phyloP scores from a whole-genome alignment of 1,284 basidiomycete species.

The Testicularia cyperi region DNA sequence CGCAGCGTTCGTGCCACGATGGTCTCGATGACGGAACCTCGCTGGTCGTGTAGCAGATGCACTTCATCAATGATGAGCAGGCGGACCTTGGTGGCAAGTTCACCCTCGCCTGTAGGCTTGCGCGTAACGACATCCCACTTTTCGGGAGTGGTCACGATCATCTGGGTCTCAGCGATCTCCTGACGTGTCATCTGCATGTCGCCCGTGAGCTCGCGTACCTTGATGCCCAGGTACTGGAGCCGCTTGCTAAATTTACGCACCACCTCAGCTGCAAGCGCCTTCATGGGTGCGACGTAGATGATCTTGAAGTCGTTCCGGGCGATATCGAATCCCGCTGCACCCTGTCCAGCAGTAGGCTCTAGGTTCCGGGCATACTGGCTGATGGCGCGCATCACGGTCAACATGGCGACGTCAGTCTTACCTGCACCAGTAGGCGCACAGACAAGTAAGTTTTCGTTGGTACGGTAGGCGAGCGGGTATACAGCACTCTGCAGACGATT shows the following conservation, averaged over 20 bases:
- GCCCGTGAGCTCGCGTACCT: constrained; percentile 92
- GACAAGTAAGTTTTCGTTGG: constrained; percentile 95
- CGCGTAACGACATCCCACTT: constrained; percentile 99
- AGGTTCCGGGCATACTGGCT: constrained; percentile 74
- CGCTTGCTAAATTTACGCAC: constrained; percentile 88
- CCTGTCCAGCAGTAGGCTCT: constrained; percentile 64
- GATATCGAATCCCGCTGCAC: constrained; percentile 44
- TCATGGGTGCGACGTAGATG: constrained; percentile 99
- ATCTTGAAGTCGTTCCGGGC: constrained; percentile 74
- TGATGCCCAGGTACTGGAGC: constrained; percentile 83
- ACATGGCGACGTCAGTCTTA: constrained; percentile 98
- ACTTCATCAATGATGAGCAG: constrained; percentile 98
- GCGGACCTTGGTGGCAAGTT: constrained; percentile 81
- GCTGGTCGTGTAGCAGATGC: constrained; percentile 94
- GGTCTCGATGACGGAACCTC: constrained; percentile 96
- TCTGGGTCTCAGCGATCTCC: constrained; percentile 93
- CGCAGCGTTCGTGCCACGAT: constrained; percentile 94
- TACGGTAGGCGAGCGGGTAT: constrained; percentile 86
- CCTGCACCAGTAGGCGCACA: constrained; percentile 65
- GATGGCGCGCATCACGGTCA: constrained; percentile 85
- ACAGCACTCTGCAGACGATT: constrained; percentile 96
- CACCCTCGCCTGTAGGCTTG: constrained; percentile 94
- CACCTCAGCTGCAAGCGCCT: constrained; percentile 93
- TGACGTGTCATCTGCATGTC: constrained; percentile 97
- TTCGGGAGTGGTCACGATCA: constrained; percentile 98